Conservation (phyloP, 2,329 filamentous ascomycete genomes). For the Colletotrichum theobromicola region DNA sequence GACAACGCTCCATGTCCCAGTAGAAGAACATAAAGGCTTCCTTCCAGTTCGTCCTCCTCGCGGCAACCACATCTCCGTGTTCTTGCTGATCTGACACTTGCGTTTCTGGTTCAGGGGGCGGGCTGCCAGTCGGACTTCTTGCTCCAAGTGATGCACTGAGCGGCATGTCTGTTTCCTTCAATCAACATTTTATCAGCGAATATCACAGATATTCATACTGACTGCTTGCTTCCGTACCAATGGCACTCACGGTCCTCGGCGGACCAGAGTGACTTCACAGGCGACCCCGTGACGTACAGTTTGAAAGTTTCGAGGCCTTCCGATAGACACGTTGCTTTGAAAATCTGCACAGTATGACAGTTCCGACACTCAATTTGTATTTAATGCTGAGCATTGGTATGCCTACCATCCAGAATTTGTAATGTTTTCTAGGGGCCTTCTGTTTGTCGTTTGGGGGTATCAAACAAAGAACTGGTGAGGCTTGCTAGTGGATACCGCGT, state of each 20-base stretch:
- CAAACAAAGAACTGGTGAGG: neutral
- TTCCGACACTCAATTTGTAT: too few species aligned
- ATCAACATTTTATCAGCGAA: neutral
- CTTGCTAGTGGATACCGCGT: neutral
- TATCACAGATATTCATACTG: neutral
- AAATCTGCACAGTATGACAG: neutral
- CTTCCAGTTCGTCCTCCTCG: neutral
- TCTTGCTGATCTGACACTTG: neutral
- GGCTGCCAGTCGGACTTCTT: neutral
- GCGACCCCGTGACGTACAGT: neutral
- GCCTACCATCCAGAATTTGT: too few species aligned
- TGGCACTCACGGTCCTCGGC: neutral
- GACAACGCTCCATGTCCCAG: neutral
- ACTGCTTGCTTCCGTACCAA: neutral
- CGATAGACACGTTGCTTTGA: neutral
- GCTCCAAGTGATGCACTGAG: neutral
- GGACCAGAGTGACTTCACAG: neutral
- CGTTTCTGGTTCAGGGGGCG: neutral
- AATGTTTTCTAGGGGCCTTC: neutral
- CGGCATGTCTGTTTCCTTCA: neutral
- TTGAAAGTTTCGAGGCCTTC: neutral
- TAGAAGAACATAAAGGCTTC: slow-evolving; percentile 12
- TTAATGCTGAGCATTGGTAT: too few species aligned
- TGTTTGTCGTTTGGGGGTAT: neutral
- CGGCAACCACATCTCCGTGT: neutral